A percentile compares a stretch with the other conserved stretches of the same genome.
Evolutionary conservation across 139 green algal genomes (phyloP).

Genomic region (Chlorella sp.): DNA sequence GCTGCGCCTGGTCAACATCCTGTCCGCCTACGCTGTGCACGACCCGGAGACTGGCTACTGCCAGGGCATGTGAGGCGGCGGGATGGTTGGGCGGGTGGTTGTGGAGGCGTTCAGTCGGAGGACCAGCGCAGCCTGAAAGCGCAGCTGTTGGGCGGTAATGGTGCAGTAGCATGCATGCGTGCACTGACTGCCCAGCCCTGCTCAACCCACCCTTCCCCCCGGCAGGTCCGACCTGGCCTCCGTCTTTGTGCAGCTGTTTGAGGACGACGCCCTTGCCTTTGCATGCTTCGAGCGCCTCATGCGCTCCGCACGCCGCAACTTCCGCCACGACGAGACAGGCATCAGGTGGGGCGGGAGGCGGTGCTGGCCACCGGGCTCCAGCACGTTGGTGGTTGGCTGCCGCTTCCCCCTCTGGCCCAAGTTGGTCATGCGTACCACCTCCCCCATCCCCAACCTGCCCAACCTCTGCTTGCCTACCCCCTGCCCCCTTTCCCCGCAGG

Average conservation of each 20-base stretch:
- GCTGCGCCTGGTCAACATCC: conserved; percentile 70
- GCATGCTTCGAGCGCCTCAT: conserved; percentile 88
- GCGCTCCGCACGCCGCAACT: conserved; percentile 75
- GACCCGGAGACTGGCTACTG: conserved; percentile 89
- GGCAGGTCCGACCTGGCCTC: conserved; percentile 76
- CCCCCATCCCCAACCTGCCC: no score
- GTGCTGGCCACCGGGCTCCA: neutral
- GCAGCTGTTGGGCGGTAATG: no score
- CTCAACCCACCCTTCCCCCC: neutral
- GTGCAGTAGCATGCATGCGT: neutral
- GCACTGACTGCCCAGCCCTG: neutral
- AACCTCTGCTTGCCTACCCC: neutral
- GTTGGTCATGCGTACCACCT: no score
- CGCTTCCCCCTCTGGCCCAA: no score
- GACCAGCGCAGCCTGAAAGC: no score
- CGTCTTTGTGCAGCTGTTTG: conserved; percentile 82
- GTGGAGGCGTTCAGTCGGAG: neutral
- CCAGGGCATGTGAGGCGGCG: conserved; percentile 81
- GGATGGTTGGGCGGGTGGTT: neutral
- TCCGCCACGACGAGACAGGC: conserved; percentile 74
- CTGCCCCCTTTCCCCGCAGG: neutral
- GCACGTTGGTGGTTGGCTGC: no score
- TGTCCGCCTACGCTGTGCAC: conserved; percentile 85
- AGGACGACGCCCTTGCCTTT: conserved; percentile 88
- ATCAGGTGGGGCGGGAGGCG: conserved; percentile 54